Evolutionary conservation across 805 yeast species (phyloP).

Genomic region (Wickerhamiella occidentalis): DNA sequence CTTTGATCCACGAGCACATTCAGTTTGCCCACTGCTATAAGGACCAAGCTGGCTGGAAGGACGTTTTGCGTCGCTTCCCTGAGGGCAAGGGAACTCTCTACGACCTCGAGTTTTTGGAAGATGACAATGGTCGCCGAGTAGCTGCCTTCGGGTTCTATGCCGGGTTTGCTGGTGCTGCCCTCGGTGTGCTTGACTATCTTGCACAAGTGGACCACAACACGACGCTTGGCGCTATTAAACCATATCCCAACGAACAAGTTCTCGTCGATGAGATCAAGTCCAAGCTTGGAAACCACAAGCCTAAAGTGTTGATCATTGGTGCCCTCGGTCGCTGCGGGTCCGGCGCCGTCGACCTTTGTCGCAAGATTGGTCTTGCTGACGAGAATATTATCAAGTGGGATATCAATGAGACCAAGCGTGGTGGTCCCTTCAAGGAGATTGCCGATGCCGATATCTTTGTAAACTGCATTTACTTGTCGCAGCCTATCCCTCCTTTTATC

Average conservation of each 20-base stretch:
- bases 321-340: conserved; percentile 98
- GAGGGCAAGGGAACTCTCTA: conserved; percentile 83
- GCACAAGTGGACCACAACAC: conserved; percentile 58
- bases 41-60: conserved; percentile 95
- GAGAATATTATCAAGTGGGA: conserved; percentile 85
- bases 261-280: conserved; percentile 60
- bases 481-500: conserved; percentile 89
- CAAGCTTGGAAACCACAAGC: conserved; percentile 46
- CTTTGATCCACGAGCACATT: conserved; percentile 88
- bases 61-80: conserved; percentile 78
- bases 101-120: conserved; percentile 88
- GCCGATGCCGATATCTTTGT: conserved; percentile 77
- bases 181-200: conserved; percentile 91
- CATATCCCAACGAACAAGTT: conserved; percentile 68
- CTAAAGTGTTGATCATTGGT: conserved; percentile 82
- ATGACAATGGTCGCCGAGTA: conserved; percentile 93
- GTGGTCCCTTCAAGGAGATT: conserved; percentile 95
- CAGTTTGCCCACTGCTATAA: conserved; percentile 99
- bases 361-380: conserved; percentile 79
- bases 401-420: conserved; percentile 88
- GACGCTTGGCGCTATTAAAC: conserved; percentile 66
- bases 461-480: conserved; percentile 89
- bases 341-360: conserved; percentile 81
- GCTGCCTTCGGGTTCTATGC: conserved; percentile 99
- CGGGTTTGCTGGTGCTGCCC: conserved; percentile 99